These are phyloP conservation scores for Betula pendula DNA, from an alignment of 306 rosid genomes.

Conservation along the genomic window DNA sequence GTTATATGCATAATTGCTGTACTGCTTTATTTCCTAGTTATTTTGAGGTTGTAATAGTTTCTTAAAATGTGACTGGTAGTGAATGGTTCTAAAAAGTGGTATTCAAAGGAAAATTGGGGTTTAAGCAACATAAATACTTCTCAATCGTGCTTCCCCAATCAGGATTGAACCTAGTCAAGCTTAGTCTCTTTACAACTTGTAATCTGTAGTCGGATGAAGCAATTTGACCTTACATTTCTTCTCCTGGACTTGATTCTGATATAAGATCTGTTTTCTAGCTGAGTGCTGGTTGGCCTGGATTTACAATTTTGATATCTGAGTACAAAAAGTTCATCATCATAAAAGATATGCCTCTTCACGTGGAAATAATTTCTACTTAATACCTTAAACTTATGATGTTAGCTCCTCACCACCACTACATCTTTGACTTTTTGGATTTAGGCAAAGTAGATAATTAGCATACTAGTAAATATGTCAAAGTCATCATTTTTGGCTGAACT, in stretches of 20 bases:
- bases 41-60: neutral
- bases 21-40: neutral
- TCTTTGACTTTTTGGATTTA: neutral
- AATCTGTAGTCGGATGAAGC: neutral
- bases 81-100: neutral
- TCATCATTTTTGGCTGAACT: too few species aligned
- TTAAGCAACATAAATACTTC: neutral
- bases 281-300: neutral
- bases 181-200: neutral
- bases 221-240: neutral
- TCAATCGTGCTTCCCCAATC: neutral
- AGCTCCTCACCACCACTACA: neutral
- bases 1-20: neutral
- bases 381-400: neutral
- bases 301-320: neutral
- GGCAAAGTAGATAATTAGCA: neutral
- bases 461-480: too few species aligned
- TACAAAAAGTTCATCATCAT: too few species aligned
- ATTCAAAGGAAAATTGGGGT: neutral
- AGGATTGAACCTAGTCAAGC: neutral
- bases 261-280: neutral
- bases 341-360: too few species aligned
- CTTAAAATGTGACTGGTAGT: neutral
- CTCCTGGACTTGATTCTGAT: neutral
- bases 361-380: neutral